Conservation (phyloP, 2,329 filamentous ascomycete species). For the Colletotrichum spaethianum region DNA sequence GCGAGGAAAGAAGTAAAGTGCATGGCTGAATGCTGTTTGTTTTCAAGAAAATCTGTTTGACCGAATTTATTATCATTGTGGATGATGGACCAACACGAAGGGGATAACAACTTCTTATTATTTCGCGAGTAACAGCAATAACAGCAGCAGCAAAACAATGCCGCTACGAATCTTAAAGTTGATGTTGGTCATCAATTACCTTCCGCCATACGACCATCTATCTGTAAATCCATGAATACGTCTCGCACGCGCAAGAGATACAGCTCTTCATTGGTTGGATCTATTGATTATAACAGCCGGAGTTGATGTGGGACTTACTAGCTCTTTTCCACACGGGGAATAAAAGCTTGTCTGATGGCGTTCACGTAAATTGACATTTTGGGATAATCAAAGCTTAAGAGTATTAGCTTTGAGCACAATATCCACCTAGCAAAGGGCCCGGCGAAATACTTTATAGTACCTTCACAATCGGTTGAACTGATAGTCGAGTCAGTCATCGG, state of each 20-base stretch:
- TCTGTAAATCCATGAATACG: too few species aligned
- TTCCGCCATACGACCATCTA: neutral
- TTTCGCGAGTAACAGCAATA: neutral
- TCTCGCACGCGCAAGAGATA: neutral
- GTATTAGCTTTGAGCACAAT: neutral
- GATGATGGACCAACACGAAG: neutral
- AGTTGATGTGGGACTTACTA: neutral
- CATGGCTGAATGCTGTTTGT: neutral
- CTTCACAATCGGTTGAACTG: neutral
- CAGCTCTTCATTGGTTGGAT: neutral
- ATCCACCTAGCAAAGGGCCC: neutral
- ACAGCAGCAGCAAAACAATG: neutral
- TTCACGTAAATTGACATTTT: neutral
- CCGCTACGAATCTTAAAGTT: neutral
- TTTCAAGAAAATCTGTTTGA: too few species aligned
- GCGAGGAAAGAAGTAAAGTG: slow-evolving; percentile 12
- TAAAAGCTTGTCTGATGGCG: neutral
- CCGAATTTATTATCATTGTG: neutral
- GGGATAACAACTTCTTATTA: neutral
- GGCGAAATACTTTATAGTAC: neutral
- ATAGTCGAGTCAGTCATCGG: neutral
- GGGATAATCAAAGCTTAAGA: neutral
- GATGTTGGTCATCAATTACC: neutral
- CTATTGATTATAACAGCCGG: neutral
- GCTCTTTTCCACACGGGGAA: neutral